A percentile compares a stretch with the other conserved stretches of the same genome.
phyloP scores from a whole-genome alignment of 1,139 yeast genomes.

The Geotrichum aggregatum region DNA sequence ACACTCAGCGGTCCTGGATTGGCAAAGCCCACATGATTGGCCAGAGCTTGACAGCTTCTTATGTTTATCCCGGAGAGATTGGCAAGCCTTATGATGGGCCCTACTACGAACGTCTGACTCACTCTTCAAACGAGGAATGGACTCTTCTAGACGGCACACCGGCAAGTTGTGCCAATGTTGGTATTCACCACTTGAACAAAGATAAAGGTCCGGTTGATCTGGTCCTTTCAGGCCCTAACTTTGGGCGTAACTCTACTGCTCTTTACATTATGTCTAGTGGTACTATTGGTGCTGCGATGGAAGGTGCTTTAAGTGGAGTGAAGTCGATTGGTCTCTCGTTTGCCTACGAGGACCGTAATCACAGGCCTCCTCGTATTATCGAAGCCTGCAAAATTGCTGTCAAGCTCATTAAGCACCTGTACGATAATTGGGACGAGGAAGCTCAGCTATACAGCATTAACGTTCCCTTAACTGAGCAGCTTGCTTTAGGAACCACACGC shows the following conservation, averaged over 20 bases:
- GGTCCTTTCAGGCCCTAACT: conserved; percentile 91
- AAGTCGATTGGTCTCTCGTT: conserved; percentile 77
- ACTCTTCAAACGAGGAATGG: conserved; percentile 68
- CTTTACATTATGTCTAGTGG: conserved; percentile 88
- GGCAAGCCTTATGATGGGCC: conserved; percentile 67
- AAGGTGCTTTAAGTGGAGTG: conserved; percentile 75
- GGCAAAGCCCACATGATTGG: conserved; percentile 97
- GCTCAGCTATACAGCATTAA: conserved; percentile 80
- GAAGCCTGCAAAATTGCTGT: conserved; percentile 70
- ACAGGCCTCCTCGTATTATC: conserved; percentile 50
- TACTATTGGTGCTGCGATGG: conserved; percentile 96
- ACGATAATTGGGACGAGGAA: conserved; percentile 50
- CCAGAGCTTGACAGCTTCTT: conserved; percentile 61
- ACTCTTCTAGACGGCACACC: conserved; percentile 85
- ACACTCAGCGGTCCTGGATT: conserved; percentile 73
- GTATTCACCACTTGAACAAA: conserved; percentile 64
- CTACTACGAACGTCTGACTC: conserved; percentile 41
- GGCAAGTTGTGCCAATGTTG: conserved; percentile 91
- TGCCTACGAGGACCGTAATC: conserved; percentile 60
- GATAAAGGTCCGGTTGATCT: conserved; percentile 66
- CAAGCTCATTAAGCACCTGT: conserved; percentile 55
- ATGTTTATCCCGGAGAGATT: conserved; percentile 41
- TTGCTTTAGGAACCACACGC: conserved; percentile 55
- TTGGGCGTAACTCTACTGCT: conserved; percentile 89
- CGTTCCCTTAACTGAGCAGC: conserved; percentile 60